A percentile compares a stretch with the other conserved stretches of the same genome.
Evolutionary conservation across 164 flowering plant species (phyloP).

Genomic region (Hamamelis virginiana): DNA sequence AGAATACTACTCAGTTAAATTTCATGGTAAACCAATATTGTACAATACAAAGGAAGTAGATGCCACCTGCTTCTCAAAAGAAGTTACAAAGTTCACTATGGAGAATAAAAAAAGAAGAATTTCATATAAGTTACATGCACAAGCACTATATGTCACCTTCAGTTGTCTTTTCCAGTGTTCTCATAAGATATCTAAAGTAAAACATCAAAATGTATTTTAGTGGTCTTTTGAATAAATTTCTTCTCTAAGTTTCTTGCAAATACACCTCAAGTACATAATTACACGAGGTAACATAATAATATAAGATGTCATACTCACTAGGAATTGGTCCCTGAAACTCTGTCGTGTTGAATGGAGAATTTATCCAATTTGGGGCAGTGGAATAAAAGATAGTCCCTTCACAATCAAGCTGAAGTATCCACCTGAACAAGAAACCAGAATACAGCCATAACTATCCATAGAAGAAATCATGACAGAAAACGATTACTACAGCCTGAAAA

Average conservation of each 20-base stretch:
- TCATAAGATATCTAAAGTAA: neutral
- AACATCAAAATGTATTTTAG: neutral
- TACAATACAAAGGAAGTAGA: neutral
- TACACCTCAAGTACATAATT: neutral
- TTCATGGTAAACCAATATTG: neutral
- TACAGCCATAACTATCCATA: neutral
- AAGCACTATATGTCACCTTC: neutral
- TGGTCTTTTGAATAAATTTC: neutral
- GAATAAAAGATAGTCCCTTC: slow-evolving; percentile 85
- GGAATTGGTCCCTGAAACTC: slow-evolving; percentile 23
- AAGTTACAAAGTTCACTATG: slow-evolving; percentile 2
- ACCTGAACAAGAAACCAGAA: slow-evolving; percentile 49
- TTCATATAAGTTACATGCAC: neutral
- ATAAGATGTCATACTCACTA: slow-evolving; percentile 31
- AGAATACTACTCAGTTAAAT: neutral
- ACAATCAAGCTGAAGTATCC: slow-evolving; percentile 89
- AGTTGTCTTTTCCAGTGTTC: neutral
- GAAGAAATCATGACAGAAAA: neutral
- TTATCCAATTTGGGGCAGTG: slow-evolving; percentile 83
- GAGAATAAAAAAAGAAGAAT: neutral
- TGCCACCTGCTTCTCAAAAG: neutral
- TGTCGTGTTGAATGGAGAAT: slow-evolving; percentile 14
- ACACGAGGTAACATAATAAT: neutral
- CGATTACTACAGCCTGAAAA: slow-evolving; percentile 5
- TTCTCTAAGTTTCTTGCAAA: neutral